phyloP scores from a whole-genome alignment of 768 basidiomycete species.

The Lentinula boryana region DNA sequence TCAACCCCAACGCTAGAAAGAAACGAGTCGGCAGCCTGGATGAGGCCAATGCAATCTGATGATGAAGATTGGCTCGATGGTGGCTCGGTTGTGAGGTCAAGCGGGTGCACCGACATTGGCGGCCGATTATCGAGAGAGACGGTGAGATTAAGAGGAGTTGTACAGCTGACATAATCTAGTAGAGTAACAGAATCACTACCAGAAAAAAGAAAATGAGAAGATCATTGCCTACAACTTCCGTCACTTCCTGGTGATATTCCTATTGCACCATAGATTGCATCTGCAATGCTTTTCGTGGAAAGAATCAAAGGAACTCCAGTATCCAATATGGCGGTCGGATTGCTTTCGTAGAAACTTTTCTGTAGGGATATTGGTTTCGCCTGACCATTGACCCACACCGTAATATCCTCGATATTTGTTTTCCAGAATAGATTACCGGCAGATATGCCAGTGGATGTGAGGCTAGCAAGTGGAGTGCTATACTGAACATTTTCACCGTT shows the following conservation, averaged over 20 bases:
- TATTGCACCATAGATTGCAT: slow-evolving; percentile 74
- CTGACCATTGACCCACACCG: slow-evolving; percentile 34
- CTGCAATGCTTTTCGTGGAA: slow-evolving; percentile 53
- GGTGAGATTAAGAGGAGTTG: slow-evolving; percentile 64
- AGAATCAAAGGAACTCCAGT: slow-evolving; percentile 66
- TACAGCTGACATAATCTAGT: slow-evolving; percentile 71
- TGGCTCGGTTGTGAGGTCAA: slow-evolving; percentile 59
- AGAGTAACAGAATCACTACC: slow-evolving; percentile 4
- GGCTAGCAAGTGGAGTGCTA: not conserved
- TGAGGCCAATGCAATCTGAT: slow-evolving; percentile 55
- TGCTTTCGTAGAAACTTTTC: slow-evolving; percentile 22
- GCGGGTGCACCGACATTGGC: slow-evolving; percentile 63
- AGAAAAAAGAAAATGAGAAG: not conserved
- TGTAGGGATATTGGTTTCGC: slow-evolving; percentile 24
- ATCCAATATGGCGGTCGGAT: slow-evolving; percentile 67
- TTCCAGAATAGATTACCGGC: slow-evolving; percentile 59
- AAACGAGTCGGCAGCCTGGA: slow-evolving; percentile 47
- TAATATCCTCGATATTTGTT: slow-evolving; percentile 23
- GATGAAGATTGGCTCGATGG: slow-evolving; percentile 32
- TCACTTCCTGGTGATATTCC: slow-evolving; percentile 53
- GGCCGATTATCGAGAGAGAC: slow-evolving; percentile 55
- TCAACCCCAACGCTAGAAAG: slow-evolving; percentile 46
- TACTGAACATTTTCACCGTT: slow-evolving; percentile 1
- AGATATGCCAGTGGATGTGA: slow-evolving; percentile 23
- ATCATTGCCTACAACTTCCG: slow-evolving; percentile 50